Evolutionary conservation across 2,329 filamentous ascomycete genomes (phyloP).

Genomic region (Scytalidium lignicola): DNA sequence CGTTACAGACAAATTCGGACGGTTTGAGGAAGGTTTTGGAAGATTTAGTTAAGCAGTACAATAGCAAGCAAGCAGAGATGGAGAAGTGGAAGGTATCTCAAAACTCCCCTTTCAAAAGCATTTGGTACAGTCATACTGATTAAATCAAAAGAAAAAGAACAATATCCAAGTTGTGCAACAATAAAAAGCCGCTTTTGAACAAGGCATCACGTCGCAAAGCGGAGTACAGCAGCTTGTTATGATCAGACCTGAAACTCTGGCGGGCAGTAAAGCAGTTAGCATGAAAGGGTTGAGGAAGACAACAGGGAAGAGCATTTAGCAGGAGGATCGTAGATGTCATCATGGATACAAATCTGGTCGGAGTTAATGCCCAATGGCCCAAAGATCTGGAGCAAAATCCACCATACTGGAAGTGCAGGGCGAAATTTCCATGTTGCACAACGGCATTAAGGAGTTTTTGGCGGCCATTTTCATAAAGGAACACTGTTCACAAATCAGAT

Average conservation of each 20-base stretch:
- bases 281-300: neutral
- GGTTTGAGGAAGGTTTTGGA: constrained; percentile 91
- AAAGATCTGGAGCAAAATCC: neutral
- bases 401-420: neutral
- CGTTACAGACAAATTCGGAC: constrained; percentile 88
- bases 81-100: constrained; percentile 92
- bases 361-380: neutral
- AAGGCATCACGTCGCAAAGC: neutral
- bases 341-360: neutral
- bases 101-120: no score
- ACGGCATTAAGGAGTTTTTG: neutral
- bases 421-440: neutral
- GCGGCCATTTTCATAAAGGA: neutral
- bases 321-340: neutral
- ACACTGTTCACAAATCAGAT: constrained; percentile 14
- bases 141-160: constrained; percentile 68
- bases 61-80: constrained; percentile 87
- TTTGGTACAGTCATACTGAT: constrained; percentile 11
- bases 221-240: neutral
- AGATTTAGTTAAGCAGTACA: constrained; percentile 94
- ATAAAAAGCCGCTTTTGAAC: constrained; percentile 31
- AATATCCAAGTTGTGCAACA: constrained; percentile 83
- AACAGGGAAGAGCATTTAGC: neutral
- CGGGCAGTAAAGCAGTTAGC: neutral
- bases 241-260: neutral